Percentiles rank a stretch among this genome's conserved stretches.
Conservation (phyloP, 208 protist genomes). For the Blechomonas ayalai region DNA sequence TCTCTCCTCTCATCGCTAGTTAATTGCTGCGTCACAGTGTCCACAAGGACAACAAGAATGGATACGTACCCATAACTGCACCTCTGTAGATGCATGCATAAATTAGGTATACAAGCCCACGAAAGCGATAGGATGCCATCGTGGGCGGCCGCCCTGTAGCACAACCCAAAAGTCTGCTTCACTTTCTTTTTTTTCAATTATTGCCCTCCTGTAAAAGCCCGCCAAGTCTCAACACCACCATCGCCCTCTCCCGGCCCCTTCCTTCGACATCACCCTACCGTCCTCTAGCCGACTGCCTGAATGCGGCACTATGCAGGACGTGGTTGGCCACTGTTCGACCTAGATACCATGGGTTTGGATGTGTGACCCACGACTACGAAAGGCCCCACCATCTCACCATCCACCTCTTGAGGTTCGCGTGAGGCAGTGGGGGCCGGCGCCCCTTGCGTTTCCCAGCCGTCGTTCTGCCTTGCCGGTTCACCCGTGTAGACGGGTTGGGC, state of each 20-base stretch:
- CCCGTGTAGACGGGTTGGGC: too few relatives aligned
- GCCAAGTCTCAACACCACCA: too few relatives aligned
- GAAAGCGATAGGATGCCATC: too few relatives aligned
- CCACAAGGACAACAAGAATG: not conserved
- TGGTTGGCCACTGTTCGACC: too few relatives aligned
- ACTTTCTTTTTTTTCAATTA: too few relatives aligned
- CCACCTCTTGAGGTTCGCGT: slow-evolving; percentile 1
- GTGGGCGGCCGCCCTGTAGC: too few relatives aligned
- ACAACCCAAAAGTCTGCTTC: too few relatives aligned
- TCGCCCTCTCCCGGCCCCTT: too few relatives aligned
- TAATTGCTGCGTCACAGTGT: not conserved
- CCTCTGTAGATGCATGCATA: slow-evolving; percentile 8
- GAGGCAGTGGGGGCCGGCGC: not conserved
- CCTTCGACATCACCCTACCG: not conserved
- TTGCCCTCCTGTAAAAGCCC: too few relatives aligned
- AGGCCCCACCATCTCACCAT: slow-evolving; percentile 20
- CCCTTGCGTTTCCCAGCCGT: not conserved
- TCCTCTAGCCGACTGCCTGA: not conserved
- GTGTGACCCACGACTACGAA: slow-evolving; percentile 61
- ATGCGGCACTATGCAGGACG: not conserved
- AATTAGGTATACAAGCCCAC: too few relatives aligned
- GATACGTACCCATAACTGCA: slow-evolving; percentile 3
- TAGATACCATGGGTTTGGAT: slow-evolving; percentile 60
- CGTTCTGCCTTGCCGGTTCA: not conserved
- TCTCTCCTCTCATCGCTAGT: not conserved